Base-by-base conservation (phyloP, 257 asterid genomes). In the Nicotiana undulata region DNA sequence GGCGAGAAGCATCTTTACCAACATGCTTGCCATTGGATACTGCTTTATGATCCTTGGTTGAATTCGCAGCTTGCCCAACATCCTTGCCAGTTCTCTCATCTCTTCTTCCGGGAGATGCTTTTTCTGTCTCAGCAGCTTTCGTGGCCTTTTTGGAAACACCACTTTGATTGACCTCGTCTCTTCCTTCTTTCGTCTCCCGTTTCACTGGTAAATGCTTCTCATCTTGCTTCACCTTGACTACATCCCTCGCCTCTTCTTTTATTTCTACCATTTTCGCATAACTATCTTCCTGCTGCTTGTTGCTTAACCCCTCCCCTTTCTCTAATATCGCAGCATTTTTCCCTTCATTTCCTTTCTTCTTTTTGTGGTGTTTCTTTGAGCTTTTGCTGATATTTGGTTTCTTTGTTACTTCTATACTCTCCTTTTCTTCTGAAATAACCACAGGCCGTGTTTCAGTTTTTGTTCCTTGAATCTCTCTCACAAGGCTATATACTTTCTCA, bases 81-180 rank as follows among this genome's bases (percentile, higher is more conserved):
- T 31, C 84, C 28, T 56, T 40, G 65, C n/a, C 28, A 64, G 70
- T 24, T 11, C 7, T 79, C 22, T 8, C n/a, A 29, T 86, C 67
- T 24, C 40, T 66, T 46, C 78, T 63, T 13, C 75, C 22, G 11
- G 32, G 63, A n/a, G 34, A 22, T 34, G 63, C 56, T 29, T 8
- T 32, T 67, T 82, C 64, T 66, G 26, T 37, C 58, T 79, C 82
- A 32, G 18, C 68, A 26, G 52, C 81, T 76, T 77, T 79, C 64
- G 59, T 20, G 79, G 37, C 40, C 64, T 83, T 84, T 11, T 74
- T 29, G 32, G 85, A 11, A 37, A 55, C 78, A 75, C 52, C 40
- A 3, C 72, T 63, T 29, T 40, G 63, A 31, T 68, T 60, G 20
- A 22, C 34, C 60, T 49, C 76, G 12, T 24, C 9, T 49, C 8